phyloP scores from a whole-genome alignment of 139 green algal genomes.

The Chara braunii region DNA sequence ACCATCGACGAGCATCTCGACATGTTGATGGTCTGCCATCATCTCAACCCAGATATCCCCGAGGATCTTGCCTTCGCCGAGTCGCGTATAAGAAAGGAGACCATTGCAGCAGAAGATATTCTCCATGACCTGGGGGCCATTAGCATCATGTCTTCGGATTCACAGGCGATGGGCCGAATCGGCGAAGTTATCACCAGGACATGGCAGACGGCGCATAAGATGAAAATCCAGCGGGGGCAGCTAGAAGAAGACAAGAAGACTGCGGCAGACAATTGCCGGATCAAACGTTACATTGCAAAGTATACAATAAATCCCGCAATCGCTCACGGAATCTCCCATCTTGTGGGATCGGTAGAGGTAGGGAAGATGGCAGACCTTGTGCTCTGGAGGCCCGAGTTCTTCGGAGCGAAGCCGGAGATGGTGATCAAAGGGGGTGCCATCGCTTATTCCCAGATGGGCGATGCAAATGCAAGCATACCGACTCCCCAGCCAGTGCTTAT shows the following conservation, averaged over 20 bases:
- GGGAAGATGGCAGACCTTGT: constrained; percentile 48
- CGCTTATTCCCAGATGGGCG: constrained; percentile 48
- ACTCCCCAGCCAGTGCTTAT: constrained; percentile 48
- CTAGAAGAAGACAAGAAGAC: constrained; percentile 34
- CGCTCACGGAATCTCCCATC: constrained; percentile 44
- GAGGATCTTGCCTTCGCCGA: constrained; percentile 53
- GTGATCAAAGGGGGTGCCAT: constrained; percentile 49
- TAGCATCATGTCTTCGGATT: constrained; percentile 49
- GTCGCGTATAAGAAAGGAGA: constrained; percentile 47
- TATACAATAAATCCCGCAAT: constrained; percentile 52
- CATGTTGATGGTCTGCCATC: constrained; percentile 53
- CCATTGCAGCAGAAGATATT: constrained; percentile 50
- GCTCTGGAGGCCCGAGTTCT: constrained; percentile 46
- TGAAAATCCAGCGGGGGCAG: constrained; percentile 42
- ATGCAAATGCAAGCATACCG: constrained; percentile 49
- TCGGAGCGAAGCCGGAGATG: constrained; percentile 50
- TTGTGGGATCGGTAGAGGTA: constrained; percentile 45
- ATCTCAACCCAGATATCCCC: constrained; percentile 42
- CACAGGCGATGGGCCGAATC: constrained; percentile 50
- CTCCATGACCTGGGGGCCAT: constrained; percentile 50
- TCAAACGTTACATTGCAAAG: constrained; percentile 50
- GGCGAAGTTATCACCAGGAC: constrained; percentile 48
- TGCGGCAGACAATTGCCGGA: constrained; percentile 44
- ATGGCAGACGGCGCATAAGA: constrained; percentile 53
- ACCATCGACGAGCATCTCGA: constrained; percentile 53